Percentiles rank a stretch among this genome's conserved stretches.
These are phyloP conservation scores for Cutaneotrichosporon arboriforme DNA, from an alignment of 1,284 basidiomycete genomes.

Conservation along the genomic window DNA sequence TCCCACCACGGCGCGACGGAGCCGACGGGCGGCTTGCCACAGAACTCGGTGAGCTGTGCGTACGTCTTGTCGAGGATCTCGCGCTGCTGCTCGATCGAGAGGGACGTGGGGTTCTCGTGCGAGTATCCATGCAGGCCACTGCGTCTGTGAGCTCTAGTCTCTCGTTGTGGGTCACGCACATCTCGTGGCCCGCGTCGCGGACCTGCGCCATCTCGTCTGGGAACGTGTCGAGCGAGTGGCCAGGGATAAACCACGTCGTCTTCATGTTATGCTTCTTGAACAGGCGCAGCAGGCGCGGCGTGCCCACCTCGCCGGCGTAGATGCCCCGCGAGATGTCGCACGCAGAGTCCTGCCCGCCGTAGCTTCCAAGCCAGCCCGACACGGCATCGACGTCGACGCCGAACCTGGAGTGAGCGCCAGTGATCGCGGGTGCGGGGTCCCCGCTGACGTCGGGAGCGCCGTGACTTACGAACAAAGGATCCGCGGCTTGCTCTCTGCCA, in stretches of 20 bases:
- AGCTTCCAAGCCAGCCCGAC: constrained; percentile 56
- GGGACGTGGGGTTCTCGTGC: constrained; percentile 64
- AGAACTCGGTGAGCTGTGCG: constrained; percentile 63
- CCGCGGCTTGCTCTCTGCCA: background rate
- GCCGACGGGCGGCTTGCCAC: constrained; percentile 60
- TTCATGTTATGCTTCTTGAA: constrained; percentile 66
- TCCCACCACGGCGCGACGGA: constrained; percentile 76
- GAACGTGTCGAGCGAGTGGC: constrained; percentile 49
- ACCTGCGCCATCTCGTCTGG: constrained; percentile 48
- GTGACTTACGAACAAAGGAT: constrained; percentile 13
- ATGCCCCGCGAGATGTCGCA: constrained; percentile 48
- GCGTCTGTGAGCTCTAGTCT: no score
- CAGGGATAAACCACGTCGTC: constrained; percentile 65
- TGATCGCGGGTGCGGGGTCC: background rate
- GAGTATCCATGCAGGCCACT: constrained; percentile 67
- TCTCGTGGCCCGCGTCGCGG: constrained; percentile 49
- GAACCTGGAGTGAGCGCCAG: constrained; percentile 27
- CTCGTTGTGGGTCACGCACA: constrained; percentile 24
- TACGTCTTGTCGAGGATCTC: constrained; percentile 67
- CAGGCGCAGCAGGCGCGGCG: constrained; percentile 61
- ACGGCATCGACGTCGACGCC: constrained; percentile 63
- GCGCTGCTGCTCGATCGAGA: constrained; percentile 63
- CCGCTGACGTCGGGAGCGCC: no score
- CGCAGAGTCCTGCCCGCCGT: constrained; percentile 47
- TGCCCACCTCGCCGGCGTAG: constrained; percentile 63